Evolutionary conservation across 352 stramenopile species (phyloP).

Genomic region (Globisporangium cylindrosporum): DNA sequence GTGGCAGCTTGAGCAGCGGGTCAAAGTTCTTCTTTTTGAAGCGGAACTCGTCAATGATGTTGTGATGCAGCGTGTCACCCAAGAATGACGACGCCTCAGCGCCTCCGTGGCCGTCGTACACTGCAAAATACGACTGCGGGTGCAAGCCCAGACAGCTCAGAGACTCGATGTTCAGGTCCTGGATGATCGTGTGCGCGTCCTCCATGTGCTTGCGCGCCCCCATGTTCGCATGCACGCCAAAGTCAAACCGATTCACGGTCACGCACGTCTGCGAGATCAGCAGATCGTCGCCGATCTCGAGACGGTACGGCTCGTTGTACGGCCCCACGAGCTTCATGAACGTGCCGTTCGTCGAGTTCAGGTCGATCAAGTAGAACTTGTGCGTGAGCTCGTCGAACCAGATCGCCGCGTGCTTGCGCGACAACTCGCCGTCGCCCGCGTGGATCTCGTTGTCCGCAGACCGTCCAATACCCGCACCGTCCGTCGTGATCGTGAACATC

Average conservation of each 20-base stretch:
- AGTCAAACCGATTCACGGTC: slow-evolving; percentile 96
- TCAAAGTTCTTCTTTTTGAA: slow-evolving; percentile 44
- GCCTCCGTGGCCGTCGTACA: slow-evolving; percentile 97
- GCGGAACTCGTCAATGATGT: slow-evolving; percentile 60
- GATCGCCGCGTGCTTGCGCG: slow-evolving; percentile 91
- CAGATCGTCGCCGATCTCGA: slow-evolving; percentile 94
- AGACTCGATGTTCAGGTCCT: slow-evolving; percentile 76
- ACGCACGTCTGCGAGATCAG: slow-evolving; percentile 96
- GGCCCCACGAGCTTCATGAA: slow-evolving; percentile 96
- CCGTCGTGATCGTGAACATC: slow-evolving; percentile 79
- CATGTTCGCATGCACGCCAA: slow-evolving; percentile 93
- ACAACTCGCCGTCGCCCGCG: slow-evolving; percentile 94
- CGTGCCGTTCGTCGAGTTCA: slow-evolving; percentile 90
- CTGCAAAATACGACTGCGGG: slow-evolving; percentile 93
- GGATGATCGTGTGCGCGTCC: slow-evolving; percentile 93
- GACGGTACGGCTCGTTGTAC: slow-evolving; percentile 90
- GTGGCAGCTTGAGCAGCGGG: slow-evolving; percentile 30
- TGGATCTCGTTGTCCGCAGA: slow-evolving; percentile 91
- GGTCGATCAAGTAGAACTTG: slow-evolving; percentile 81
- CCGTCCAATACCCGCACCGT: slow-evolving; percentile 84
- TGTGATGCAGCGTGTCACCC: slow-evolving; percentile 66
- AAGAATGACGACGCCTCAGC: slow-evolving; percentile 92
- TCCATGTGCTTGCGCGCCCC: slow-evolving; percentile 95
- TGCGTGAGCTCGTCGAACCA: slow-evolving; percentile 85
- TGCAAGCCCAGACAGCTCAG: slow-evolving; percentile 54